Evolutionary conservation across 2,329 filamentous ascomycete genomes (phyloP).

Genomic region (Cercospora sp.): DNA sequence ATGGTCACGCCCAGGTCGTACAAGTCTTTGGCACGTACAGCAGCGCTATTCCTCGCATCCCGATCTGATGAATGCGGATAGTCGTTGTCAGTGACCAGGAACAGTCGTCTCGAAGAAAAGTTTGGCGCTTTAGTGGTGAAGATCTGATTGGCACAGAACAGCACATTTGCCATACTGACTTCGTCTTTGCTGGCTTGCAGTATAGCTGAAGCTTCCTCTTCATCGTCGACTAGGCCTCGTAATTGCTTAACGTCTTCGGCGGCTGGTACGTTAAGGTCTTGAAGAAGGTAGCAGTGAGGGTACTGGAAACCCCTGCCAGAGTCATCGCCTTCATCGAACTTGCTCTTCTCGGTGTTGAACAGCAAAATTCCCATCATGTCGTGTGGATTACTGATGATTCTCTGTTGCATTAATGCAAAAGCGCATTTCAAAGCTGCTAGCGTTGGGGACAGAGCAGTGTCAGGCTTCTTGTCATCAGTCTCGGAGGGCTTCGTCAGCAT

Average conservation of each 20-base stretch:
- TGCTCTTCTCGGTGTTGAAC: constrained; percentile 84
- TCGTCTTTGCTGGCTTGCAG: constrained; percentile 68
- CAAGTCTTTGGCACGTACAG: constrained; percentile 86
- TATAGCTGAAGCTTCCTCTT: constrained; percentile 67
- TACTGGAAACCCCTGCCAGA: constrained; percentile 63
- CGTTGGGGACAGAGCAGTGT: constrained; percentile 70
- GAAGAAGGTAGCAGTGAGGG: constrained; percentile 88
- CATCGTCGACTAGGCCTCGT: constrained; percentile 73
- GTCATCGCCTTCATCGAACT: constrained; percentile 68
- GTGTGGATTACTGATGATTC: constrained; percentile 92
- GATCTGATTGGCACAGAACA: constrained; percentile 94
- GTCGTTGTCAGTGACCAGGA: constrained; percentile 94
- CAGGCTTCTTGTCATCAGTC: constrained; percentile 70
- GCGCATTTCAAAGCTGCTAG: constrained; percentile 89
- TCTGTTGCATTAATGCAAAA: constrained; percentile 93
- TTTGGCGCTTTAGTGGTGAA: constrained; percentile 95
- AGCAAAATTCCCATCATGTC: constrained; percentile 96
- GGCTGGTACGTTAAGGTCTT: constrained; percentile 82
- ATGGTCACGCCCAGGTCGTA: constrained; percentile 92
- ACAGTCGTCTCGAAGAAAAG: constrained; percentile 88
- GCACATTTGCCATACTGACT: constrained; percentile 80
- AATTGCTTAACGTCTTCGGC: constrained; percentile 83
- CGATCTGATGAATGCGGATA: constrained; percentile 76
- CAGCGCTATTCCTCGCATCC: constrained; percentile 69
- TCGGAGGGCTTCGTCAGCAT: constrained; percentile 72